Percentiles rank a stretch among this genome's conserved stretches.
Conservation (phyloP, 345 rosid species). For the Aurinia saxatilis region DNA sequence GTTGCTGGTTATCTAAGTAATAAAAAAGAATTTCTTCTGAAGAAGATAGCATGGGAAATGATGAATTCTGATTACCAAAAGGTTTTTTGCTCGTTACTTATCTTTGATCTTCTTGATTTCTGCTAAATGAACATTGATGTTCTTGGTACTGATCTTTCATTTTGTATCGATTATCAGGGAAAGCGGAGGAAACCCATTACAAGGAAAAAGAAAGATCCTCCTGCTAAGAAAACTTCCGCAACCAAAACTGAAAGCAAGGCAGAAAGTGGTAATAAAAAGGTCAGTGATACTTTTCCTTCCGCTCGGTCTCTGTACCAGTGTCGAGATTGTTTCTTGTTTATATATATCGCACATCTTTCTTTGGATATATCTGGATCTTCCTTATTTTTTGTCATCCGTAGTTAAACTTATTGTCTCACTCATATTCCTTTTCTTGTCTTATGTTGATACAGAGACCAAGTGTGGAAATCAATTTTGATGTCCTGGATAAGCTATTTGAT, state of each 20-base stretch:
- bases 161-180: constrained; percentile 13
- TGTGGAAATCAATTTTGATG: constrained; percentile 18
- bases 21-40: constrained; percentile 8
- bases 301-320: constrained; percentile 1
- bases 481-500: constrained; percentile 27
- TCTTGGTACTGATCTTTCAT: not conserved
- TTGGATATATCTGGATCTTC: no score
- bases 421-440: not conserved
- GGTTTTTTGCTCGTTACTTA: constrained; percentile 6
- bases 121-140: not conserved
- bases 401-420: not conserved
- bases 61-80: constrained; percentile 24
- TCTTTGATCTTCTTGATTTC: not conserved
- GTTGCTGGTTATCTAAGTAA: constrained; percentile 15
- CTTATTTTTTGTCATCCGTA: no score
- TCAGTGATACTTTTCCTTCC: not conserved
- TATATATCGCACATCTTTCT: no score
- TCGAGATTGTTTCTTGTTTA: not conserved
- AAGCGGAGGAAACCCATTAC: constrained; percentile 7
- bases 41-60: constrained; percentile 29
- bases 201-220: constrained; percentile 21
- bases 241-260: constrained; percentile 2
- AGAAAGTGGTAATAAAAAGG: constrained; percentile 21
- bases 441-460: constrained; percentile 14
- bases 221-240: constrained; percentile 1